Percentiles rank a stretch among this genome's conserved stretches.
Conservation (phyloP, 2,329 filamentous ascomycete genomes). For the Colletotrichum somersetense region DNA sequence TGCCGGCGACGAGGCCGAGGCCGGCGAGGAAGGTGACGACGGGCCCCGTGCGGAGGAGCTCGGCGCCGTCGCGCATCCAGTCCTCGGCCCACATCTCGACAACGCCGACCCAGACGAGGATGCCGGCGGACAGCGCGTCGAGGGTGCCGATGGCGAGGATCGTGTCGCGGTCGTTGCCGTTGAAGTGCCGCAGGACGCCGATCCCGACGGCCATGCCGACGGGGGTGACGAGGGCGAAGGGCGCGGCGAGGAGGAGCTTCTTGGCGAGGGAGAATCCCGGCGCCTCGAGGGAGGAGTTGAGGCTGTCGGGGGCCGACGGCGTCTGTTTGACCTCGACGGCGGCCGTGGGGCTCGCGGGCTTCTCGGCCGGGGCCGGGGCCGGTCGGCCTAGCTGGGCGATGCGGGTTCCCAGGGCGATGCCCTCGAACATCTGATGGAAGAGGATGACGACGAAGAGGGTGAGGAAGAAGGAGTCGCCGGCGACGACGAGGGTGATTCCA, state of each 20-base stretch:
- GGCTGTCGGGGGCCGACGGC: constrained; percentile 27
- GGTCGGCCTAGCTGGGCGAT: constrained; percentile 70
- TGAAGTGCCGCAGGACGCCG: constrained; percentile 77
- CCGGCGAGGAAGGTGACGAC: constrained; percentile 64
- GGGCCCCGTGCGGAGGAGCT: constrained; percentile 65
- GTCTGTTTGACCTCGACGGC: constrained; percentile 46
- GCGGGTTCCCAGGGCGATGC: constrained; percentile 78
- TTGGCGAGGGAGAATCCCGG: constrained; percentile 54
- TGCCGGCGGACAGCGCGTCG: constrained; percentile 80
- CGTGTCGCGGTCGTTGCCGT: constrained; percentile 77
- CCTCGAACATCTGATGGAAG: constrained; percentile 85
- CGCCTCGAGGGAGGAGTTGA: constrained; percentile 30
- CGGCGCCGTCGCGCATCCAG: constrained; percentile 69
- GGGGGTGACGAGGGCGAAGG: constrained; percentile 79
- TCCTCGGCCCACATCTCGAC: constrained; percentile 85
- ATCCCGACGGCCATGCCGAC: constrained; percentile 86
- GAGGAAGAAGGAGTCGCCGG: constrained; percentile 67
- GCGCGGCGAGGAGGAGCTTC: constrained; percentile 72
- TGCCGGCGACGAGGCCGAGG: constrained; percentile 68
- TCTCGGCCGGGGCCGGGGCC: constrained; percentile 15
- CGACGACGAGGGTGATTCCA: constrained; percentile 72
- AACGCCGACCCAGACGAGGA: constrained; percentile 82
- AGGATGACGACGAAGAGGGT: constrained; percentile 76
- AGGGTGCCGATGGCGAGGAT: constrained; percentile 80
- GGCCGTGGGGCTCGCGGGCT: constrained; percentile 11